Base-by-base conservation (phyloP, 2,329 filamentous ascomycete species). In the Celoporthe dispersa region DNA sequence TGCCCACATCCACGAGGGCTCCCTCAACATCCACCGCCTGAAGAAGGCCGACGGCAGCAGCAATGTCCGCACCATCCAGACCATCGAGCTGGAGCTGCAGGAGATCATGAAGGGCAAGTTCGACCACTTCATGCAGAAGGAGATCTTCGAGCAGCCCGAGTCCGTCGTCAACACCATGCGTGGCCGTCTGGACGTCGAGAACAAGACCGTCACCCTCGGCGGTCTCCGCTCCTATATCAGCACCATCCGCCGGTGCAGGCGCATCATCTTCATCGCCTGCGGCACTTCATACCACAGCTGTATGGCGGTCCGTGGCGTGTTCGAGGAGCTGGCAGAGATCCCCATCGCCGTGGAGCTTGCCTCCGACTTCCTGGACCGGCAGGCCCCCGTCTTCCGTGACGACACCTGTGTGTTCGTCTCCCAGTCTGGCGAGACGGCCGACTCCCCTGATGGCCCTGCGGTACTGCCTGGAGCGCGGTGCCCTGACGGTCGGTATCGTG, bases 21-120 rank as follows among this genome's bases (percentile, higher is more conserved):
- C 96, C 75, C 90, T 99, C 77, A 98, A 99, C 88, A 99, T 99
- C 78, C 96, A 99, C 88, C 94, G 96, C 80, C 88, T 98, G 76
- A 94, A 93, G 84, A 98, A 98, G 90, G 92, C 94, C 76, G 95
- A 98, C 80, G 95, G 95, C 75, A 94, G 92, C 79, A 97, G 94
- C 84, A 98, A 98, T 80, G 94, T 98, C 76, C 94, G 96, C 81
- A 94, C 93, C 77, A 99, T 99, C 81, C 96, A 99, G 88, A 99
- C 96, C 68, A 90, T 99, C 69, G 96, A 99, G 87, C 92, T 99
- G 65, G 94, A 99, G 87, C 91, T 99, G 74, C 96, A 99, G 86
- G 94, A 99, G 87, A 99, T 99, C 84, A 99, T 99, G 96, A 99
- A 99, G 91, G 96, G 96, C 83, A 97, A 96, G 81, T 99, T 98